A percentile compares a stretch with the other conserved stretches of the same genome.
These are phyloP conservation scores for Solanum sejunctum DNA, from an alignment of 257 asterid species.

Conservation along the genomic window DNA sequence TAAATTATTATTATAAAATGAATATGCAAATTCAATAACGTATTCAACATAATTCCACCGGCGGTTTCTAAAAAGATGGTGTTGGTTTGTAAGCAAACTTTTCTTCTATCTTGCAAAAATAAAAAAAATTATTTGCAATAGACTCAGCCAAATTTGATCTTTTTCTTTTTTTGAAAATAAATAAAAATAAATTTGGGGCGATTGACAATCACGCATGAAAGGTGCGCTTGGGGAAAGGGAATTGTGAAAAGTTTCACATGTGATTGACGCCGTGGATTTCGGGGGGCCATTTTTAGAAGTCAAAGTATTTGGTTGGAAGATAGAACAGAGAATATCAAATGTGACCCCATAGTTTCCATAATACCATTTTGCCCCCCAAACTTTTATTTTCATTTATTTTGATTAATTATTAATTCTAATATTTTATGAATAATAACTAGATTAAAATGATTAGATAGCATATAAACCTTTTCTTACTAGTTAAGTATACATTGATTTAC, in stretches of 20 bases:
- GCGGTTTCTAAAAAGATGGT: background rate
- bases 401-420: too few species aligned
- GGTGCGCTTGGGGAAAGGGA: background rate
- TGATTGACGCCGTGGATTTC: constrained; percentile 42
- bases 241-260: background rate
- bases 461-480: too few species aligned
- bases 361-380: background rate
- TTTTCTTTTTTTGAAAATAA: too few species aligned
- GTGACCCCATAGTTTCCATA: background rate
- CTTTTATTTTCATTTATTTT: background rate
- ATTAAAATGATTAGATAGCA: too few species aligned
- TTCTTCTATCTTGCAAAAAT: background rate
- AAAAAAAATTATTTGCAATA: background rate
- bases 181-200: background rate
- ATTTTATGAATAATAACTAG: too few species aligned
- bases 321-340: constrained; percentile 1
- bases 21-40: too few species aligned
- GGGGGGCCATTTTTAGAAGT: constrained; percentile 22
- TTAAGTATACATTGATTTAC: too few species aligned
- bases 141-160: too few species aligned
- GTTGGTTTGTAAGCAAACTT: fast-evolving
- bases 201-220: background rate
- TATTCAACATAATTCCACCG: background rate
- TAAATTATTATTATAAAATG: too few species aligned
- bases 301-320: constrained; percentile 9